Conservation (phyloP, 257 asterid genomes). For the Capsicum rhomboideum region DNA sequence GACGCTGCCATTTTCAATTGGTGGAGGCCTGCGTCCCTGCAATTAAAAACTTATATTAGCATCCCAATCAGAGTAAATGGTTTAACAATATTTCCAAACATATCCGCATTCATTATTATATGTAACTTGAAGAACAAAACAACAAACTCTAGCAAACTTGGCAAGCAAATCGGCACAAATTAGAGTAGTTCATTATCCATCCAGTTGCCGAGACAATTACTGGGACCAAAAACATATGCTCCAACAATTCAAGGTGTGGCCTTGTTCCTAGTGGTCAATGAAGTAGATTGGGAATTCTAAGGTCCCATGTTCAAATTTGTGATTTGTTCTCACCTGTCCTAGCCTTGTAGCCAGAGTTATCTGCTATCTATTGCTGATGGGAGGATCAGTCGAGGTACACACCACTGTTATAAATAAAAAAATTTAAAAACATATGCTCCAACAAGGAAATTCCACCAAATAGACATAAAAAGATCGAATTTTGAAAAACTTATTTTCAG, state of each 20-base stretch:
- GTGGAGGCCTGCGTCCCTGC: constrained; percentile 13
- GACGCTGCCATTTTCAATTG: not conserved
- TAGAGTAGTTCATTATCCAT: not conserved
- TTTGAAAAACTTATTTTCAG: not conserved
- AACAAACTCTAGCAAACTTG: not conserved
- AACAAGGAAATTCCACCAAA: not conserved
- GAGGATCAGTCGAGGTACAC: too few species aligned
- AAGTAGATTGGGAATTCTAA: too few species aligned
- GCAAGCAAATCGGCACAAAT: not conserved
- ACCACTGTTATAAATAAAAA: too few species aligned
- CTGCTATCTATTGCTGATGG: too few species aligned
- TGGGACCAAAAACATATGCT: not conserved
- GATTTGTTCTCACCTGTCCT: too few species aligned
- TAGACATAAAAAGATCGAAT: not conserved
- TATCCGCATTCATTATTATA: not conserved
- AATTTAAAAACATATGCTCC: not conserved
- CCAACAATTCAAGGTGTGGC: too few species aligned
- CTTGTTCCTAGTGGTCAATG: too few species aligned
- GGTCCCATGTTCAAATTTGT: too few species aligned
- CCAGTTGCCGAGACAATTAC: not conserved
- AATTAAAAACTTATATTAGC: not conserved
- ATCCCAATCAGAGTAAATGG: not conserved
- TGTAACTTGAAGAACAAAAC: not conserved
- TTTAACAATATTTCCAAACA: not conserved
- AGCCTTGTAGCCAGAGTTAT: too few species aligned